phyloP scores from a whole-genome alignment of 2,329 filamentous ascomycete genomes.

The Aureobasidium lini region DNA sequence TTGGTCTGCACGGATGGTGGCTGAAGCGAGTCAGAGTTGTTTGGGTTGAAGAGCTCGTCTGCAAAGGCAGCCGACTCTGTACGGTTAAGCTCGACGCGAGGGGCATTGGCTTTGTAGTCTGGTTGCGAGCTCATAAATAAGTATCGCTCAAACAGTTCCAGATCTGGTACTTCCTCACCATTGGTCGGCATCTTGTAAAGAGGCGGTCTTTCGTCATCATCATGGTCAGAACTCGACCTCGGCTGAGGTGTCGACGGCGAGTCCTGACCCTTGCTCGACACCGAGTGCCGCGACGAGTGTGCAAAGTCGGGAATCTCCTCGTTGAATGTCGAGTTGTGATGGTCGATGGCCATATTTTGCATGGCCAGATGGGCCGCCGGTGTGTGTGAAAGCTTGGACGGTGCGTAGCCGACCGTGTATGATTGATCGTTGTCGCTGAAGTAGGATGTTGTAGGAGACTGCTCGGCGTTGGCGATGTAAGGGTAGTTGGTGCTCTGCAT shows the following conservation, averaged over 20 bases:
- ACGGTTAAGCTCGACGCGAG: slow-evolving; percentile 61
- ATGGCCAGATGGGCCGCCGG: slow-evolving; percentile 51
- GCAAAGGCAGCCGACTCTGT: slow-evolving; percentile 80
- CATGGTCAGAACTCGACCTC: slow-evolving; percentile 43
- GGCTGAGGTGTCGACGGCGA: slow-evolving; percentile 53
- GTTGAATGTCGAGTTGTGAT: slow-evolving; percentile 32
- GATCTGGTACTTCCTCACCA: slow-evolving; percentile 44
- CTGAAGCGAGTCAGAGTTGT: slow-evolving; percentile 46
- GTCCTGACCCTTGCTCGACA: slow-evolving; percentile 54
- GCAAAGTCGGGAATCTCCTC: slow-evolving; percentile 47
- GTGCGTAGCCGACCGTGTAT: slow-evolving; percentile 21
- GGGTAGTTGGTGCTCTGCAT: slow-evolving; percentile 27
- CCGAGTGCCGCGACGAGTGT: slow-evolving; percentile 49
- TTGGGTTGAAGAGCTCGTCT: slow-evolving; percentile 77
- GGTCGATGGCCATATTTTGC: slow-evolving; percentile 50
- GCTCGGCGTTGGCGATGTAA: slow-evolving; percentile 40
- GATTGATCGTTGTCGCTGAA: slow-evolving; percentile 22
- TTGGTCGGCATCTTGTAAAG: slow-evolving; percentile 42
- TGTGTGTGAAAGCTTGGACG: slow-evolving; percentile 26
- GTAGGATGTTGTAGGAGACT: slow-evolving; percentile 33
- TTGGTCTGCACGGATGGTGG: slow-evolving; percentile 50
- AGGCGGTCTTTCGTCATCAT: slow-evolving; percentile 43
- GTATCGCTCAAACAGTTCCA: slow-evolving; percentile 32
- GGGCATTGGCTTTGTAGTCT: slow-evolving; percentile 12
- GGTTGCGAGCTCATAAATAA: slow-evolving; percentile 8